Conservation (phyloP, 768 basidiomycete species). For the Suillus americanus region DNA sequence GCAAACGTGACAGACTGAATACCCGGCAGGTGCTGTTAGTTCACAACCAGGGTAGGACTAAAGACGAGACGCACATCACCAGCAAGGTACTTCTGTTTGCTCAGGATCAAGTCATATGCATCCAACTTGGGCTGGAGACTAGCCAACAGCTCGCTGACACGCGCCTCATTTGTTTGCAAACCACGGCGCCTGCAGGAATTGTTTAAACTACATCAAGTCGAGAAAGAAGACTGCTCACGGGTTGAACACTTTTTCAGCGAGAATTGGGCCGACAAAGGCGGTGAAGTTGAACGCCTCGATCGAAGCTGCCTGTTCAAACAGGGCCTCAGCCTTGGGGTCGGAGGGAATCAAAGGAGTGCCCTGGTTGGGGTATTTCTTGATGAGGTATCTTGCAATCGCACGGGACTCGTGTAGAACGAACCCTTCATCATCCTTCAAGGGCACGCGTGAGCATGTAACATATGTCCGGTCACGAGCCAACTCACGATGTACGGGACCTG, state of each 20-base stretch:
- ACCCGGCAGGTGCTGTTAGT: background rate
- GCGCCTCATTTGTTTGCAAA: constrained; percentile 20
- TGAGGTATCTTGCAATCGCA: constrained; percentile 61
- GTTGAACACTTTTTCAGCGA: constrained; percentile 55
- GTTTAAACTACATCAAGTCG: background rate
- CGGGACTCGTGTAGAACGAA: constrained; percentile 63
- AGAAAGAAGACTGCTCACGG: constrained; percentile 31
- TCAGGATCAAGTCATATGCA: constrained; percentile 53
- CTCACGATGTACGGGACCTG: constrained; percentile 47
- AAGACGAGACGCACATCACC: constrained; percentile 46
- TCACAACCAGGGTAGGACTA: constrained; percentile 29
- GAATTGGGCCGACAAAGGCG: constrained; percentile 36
- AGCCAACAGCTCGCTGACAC: constrained; percentile 12
- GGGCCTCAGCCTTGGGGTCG: constrained; percentile 33
- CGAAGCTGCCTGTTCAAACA: constrained; percentile 36
- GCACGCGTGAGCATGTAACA: background rate
- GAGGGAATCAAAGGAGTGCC: constrained; percentile 52
- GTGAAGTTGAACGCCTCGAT: constrained; percentile 56
- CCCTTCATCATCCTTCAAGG: constrained; percentile 53
- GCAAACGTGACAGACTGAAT: constrained; percentile 49
- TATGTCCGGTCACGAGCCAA: background rate
- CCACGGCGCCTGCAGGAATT: constrained; percentile 15
- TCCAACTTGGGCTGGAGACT: constrained; percentile 40
- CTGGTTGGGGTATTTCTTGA: constrained; percentile 49
- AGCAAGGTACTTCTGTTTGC: constrained; percentile 55